phyloP scores from a whole-genome alignment of 768 basidiomycete genomes.

The Gymnopilus dilepis region DNA sequence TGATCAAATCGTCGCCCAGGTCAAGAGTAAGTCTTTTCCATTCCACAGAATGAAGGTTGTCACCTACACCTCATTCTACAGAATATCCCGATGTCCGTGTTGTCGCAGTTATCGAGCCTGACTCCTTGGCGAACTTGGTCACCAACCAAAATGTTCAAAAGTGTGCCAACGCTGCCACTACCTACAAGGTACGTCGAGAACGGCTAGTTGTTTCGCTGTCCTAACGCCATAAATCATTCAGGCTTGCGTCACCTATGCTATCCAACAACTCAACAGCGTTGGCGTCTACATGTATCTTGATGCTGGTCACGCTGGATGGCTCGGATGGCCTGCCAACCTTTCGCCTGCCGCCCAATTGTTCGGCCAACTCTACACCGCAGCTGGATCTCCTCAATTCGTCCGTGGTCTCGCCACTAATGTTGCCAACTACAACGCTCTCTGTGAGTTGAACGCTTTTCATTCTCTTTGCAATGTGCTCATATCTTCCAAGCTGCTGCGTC shows the following conservation, averaged over 20 bases:
- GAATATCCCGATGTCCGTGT: constrained; percentile 66
- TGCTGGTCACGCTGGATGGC: constrained; percentile 69
- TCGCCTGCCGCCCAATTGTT: constrained; percentile 62
- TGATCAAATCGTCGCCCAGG: constrained; percentile 62
- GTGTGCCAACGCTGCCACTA: constrained; percentile 56
- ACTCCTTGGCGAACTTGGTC: constrained; percentile 71
- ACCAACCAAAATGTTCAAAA: constrained; percentile 67
- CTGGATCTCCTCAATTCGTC: constrained; percentile 60
- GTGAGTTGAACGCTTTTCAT: constrained; percentile 21
- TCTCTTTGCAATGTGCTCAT: constrained; percentile 32
- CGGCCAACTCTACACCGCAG: constrained; percentile 50
- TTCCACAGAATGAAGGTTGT: neutral
- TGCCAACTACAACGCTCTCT: constrained; percentile 51
- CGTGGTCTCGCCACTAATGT: constrained; percentile 68
- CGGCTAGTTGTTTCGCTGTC: too few species aligned
- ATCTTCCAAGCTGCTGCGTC: constrained; percentile 44
- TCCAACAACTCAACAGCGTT: constrained; percentile 57
- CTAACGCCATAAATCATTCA: constrained; percentile 23
- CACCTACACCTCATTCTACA: constrained; percentile 19
- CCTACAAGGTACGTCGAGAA: constrained; percentile 47
- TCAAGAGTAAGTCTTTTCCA: constrained; percentile 45
- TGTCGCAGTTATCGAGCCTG: constrained; percentile 70
- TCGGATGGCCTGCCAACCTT: constrained; percentile 72
- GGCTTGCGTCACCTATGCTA: constrained; percentile 58
- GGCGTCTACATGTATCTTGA: constrained; percentile 68